Conservation (phyloP, 192 early-diverging fungal genomes). For the Backusella tuberculispora region DNA sequence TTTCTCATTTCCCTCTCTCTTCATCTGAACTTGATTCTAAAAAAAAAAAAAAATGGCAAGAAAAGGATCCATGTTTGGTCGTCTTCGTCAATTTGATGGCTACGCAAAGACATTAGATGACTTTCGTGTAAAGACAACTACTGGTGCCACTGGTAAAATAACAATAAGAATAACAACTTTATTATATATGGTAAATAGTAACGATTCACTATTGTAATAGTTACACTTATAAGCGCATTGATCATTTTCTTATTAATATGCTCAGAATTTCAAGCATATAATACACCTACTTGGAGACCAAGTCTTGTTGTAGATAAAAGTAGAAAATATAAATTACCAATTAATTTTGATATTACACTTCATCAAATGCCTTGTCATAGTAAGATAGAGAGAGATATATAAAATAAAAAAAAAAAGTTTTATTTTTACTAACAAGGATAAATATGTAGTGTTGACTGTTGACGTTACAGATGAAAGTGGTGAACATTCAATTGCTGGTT, state of each 20-base stretch:
- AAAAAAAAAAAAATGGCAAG: slow-evolving; percentile 41
- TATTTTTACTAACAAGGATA: neutral
- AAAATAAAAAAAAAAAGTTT: neutral
- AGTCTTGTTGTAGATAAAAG: slow-evolving; percentile 82
- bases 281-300: slow-evolving; percentile 65
- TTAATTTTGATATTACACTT: slow-evolving; percentile 90
- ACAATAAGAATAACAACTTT: neutral
- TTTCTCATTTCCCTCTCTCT: neutral
- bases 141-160: slow-evolving; percentile 67
- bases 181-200: neutral
- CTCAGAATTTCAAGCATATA: slow-evolving; percentile 85
- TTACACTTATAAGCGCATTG: slow-evolving; percentile 77
- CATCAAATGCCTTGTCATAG: slow-evolving; percentile 89
- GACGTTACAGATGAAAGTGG: slow-evolving; percentile 96
- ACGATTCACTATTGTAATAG: slow-evolving; percentile 39
- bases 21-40: neutral
- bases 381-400: slow-evolving; percentile 37
- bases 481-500: slow-evolving; percentile 74
- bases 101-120: slow-evolving; percentile 98
- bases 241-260: slow-evolving; percentile 77
- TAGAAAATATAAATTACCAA: slow-evolving; percentile 87
- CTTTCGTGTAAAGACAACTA: slow-evolving; percentile 83
- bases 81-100: slow-evolving; percentile 74
- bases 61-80: slow-evolving; percentile 47
- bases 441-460: slow-evolving; percentile 74